phyloP scores from a whole-genome alignment of 1,284 basidiomycete species.

The Psilocybe mexicana region DNA sequence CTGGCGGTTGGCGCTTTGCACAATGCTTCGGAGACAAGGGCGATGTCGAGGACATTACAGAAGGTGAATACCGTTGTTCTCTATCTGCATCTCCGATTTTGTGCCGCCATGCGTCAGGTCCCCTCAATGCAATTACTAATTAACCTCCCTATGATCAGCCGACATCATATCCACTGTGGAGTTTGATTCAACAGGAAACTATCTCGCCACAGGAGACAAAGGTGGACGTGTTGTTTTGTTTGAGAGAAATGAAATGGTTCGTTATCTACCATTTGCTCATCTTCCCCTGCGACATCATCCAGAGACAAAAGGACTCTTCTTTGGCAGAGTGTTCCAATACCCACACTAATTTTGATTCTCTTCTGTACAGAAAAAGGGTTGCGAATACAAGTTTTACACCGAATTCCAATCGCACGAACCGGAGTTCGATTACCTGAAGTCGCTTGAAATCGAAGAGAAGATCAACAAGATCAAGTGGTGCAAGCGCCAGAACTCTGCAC shows the following conservation, averaged over 20 bases:
- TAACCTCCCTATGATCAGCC: slow-evolving; percentile 52
- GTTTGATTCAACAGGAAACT: slow-evolving; percentile 99
- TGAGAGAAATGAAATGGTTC: slow-evolving; percentile 95
- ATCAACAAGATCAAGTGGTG: slow-evolving; percentile 99
- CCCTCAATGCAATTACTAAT: slow-evolving; percentile 29
- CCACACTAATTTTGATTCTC: slow-evolving; percentile 9
- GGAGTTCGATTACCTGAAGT: slow-evolving; percentile 99
- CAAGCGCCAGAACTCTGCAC: slow-evolving; percentile 95
- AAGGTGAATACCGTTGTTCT: slow-evolving; percentile 60
- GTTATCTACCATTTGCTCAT: slow-evolving; percentile 34
- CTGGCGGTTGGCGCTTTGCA: slow-evolving; percentile 96
- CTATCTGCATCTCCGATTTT: slow-evolving; percentile 18
- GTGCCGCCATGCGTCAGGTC: slow-evolving; percentile 15
- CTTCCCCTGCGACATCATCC: slow-evolving; percentile 10
- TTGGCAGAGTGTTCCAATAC: slow-evolving; percentile 8
- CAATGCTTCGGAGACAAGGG: slow-evolving; percentile 99
- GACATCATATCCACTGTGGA: slow-evolving; percentile 99
- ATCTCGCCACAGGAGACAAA: slow-evolving; percentile 99
- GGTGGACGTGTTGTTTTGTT: slow-evolving; percentile 98
- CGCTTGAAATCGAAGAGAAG: slow-evolving; percentile 99
- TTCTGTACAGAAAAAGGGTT: slow-evolving; percentile 88
- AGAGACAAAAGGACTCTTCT: slow-evolving; percentile 9
- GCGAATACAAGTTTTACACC: slow-evolving; percentile 99
- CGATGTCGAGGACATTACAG: slow-evolving; percentile 99
- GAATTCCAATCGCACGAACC: slow-evolving; percentile 99